Evolutionary conservation across 495 filamentous ascomycete species (phyloP), one percentile per base, ranked within the genome.

Genomic region (Pseudoneurospora amorphoporcata): DNA sequence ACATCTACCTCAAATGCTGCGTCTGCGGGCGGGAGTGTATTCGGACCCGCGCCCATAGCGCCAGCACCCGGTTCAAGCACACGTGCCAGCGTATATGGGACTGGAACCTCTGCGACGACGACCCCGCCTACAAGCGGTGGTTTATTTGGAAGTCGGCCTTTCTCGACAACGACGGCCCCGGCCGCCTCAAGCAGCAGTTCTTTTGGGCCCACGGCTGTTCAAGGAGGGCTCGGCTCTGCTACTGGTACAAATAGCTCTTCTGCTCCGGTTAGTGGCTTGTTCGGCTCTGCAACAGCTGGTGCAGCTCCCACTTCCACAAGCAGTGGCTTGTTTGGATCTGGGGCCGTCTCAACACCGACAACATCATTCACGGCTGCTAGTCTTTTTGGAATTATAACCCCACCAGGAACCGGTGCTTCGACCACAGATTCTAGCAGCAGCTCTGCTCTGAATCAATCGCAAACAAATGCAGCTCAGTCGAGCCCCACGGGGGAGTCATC

Each of bases 401-500:
- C 43, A 3, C 8, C 1, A 37, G 35, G 35, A 37, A 37, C 35
- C 35, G 35, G 35, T 37, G 35, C 35, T 37, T 1, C 5, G 35
- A 37, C 35, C 35, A 37, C 35, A 37, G 35, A 37, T 37, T 37
- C 5, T 37, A 37, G 35, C 35, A 29, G 19, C 45, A 53, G 10
- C 19, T 53, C 45, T 23, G 45, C 45, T 53, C 9, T 2, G 0
- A 53, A 0, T 29, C 45, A 2, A 29, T 53, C 19, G 45, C 19
- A 53, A 53, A 14, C 45, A 53, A 29, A 8, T 1, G 23, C 45
- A 5, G 6, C 45, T 47, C 1, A 2, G 3, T 4, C 45, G 23
- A 23, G 3, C 0, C 8, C n/a, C 9, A 47, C n/a, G 3, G 9
- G n/a, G 8, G 1, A 0, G 0, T 47, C 3, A 23, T 23, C n/a